Evolutionary conservation across 2,329 filamentous ascomycete species (phyloP).

Genomic region (Biscogniauxia mediterranea): DNA sequence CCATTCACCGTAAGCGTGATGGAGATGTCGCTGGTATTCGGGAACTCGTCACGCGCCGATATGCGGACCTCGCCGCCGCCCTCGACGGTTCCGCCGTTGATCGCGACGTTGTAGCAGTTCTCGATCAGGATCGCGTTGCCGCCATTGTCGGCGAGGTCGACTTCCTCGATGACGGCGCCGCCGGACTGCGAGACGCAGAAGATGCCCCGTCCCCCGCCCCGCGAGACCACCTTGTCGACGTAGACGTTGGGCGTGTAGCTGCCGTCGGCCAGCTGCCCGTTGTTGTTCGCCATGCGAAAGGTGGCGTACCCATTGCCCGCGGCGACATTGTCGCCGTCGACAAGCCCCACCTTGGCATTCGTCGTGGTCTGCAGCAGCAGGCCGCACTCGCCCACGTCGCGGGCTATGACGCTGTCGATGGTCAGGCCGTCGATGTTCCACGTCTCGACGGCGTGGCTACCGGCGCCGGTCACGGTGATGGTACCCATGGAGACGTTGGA

Average conservation of each 20-base stretch:
- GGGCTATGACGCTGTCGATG: slow-evolving; percentile 52
- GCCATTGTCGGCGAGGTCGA: slow-evolving; percentile 52
- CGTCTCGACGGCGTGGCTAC: slow-evolving; percentile 56
- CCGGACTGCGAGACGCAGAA: slow-evolving; percentile 59
- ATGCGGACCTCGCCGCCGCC: slow-evolving; percentile 56
- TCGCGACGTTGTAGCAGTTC: slow-evolving; percentile 57
- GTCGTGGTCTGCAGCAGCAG: slow-evolving; percentile 53
- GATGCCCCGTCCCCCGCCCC: slow-evolving; percentile 55
- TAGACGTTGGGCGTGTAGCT: slow-evolving; percentile 52
- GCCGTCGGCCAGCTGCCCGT: slow-evolving; percentile 48
- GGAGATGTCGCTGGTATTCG: slow-evolving; percentile 50
- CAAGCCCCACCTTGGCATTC: slow-evolving; percentile 51
- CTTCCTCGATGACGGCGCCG: slow-evolving; percentile 45
- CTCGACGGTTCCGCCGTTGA: slow-evolving; percentile 49
- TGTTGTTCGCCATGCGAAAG: slow-evolving; percentile 56
- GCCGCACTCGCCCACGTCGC: slow-evolving; percentile 54
- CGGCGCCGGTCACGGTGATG: slow-evolving; percentile 50
- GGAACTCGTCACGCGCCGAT: slow-evolving; percentile 51
- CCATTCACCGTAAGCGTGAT: slow-evolving; percentile 49
- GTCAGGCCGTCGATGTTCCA: slow-evolving; percentile 58
- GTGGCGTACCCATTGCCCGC: slow-evolving; percentile 54
- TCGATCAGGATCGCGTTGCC: slow-evolving; percentile 58
- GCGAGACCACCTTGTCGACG: slow-evolving; percentile 52
- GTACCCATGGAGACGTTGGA: slow-evolving; percentile 52
- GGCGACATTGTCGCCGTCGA: slow-evolving; percentile 55